Base-by-base conservation (phyloP, 2,329 filamentous ascomycete genomes). In the Orbilia oligospora region DNA sequence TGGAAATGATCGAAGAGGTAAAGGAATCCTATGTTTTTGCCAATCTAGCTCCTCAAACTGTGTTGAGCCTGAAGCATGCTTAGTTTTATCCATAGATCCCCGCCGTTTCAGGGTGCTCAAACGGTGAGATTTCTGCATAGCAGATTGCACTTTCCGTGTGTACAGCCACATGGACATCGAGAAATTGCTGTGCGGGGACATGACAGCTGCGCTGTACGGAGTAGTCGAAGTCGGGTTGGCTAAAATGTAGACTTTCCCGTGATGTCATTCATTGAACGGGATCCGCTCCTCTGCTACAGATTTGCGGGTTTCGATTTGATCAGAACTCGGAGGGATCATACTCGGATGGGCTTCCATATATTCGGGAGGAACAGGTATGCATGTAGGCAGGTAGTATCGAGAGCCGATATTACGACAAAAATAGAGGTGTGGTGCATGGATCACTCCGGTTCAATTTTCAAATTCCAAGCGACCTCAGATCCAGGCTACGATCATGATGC, bases 11-110 rank as follows among this genome's bases (percentile, higher is more conserved):
- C 41, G 27, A 27, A 44, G 27, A n/a, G 51, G 51, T 44, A 58
- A 36, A 16, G 38, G 16, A 18, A 67, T 58, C 9, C 53, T 22
- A 22, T 58, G 27, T 58, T 58, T 14, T 38, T 63, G 65, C 33
- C n/a, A 55, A 41, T 30, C 20, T 38, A 65, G 48, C 56, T 61
- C 20, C 53, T 71, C 30, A 36, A 71, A 65, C 67, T 67, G 73
- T 71, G 67, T 71, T 77, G 73, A 55, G 49, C 61, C 66, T 77
- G 73, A 77, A 71, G 73, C 73, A 58, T 41, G 73, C 63, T 51
- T 48, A n/a, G 73, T 76, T 77, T 77, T 66, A 51, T 48, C 48
- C 49, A 53, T 30, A 22, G 44, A 64, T 66, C 27, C 73, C 73
- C 36, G 67, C 61, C 67, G 73, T 77, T 77, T 77, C 73, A 77